These are phyloP conservation scores for Patellifolia procumbens DNA, from an alignment of 179 eudicot species.

Conservation along the genomic window DNA sequence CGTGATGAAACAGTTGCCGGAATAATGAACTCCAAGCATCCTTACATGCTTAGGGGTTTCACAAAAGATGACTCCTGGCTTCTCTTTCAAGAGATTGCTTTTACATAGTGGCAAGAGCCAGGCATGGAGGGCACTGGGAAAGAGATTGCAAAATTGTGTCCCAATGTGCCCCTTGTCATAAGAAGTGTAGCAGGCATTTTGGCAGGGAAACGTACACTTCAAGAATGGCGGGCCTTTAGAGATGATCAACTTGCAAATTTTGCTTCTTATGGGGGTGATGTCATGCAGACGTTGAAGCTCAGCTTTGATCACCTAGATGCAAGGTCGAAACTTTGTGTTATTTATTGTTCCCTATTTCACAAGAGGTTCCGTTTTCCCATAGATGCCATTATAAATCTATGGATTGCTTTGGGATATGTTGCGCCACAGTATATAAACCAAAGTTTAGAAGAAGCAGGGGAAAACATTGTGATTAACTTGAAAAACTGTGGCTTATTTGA, in stretches of 20 bases:
- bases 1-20: slow-evolving; percentile 12
- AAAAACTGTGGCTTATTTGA: no score
- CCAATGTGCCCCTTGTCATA: slow-evolving; percentile 19
- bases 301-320: slow-evolving; percentile 10
- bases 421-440: no score
- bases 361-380: no score
- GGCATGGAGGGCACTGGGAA: slow-evolving; percentile 3
- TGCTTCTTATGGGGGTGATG: background rate
- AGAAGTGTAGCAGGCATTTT: slow-evolving; percentile 7
- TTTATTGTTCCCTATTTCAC: background rate
- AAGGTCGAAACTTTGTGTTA: background rate
- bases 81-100: slow-evolving; percentile 5
- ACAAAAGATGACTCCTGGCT: slow-evolving; percentile 8
- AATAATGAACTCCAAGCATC: background rate
- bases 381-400: no score
- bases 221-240: slow-evolving; percentile 12
- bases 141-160: slow-evolving; percentile 15
- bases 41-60: slow-evolving; percentile 3
- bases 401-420: no score
- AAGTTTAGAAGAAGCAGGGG: no score
- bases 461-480: no score
- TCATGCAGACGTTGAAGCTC: slow-evolving; percentile 2
- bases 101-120: slow-evolving; percentile 1
- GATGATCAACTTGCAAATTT: slow-evolving; percentile 13
- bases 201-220: background rate